These are phyloP conservation scores for Coemansia sp. DNA, from an alignment of 192 early-diverging fungal genomes.

Conservation along the genomic window DNA sequence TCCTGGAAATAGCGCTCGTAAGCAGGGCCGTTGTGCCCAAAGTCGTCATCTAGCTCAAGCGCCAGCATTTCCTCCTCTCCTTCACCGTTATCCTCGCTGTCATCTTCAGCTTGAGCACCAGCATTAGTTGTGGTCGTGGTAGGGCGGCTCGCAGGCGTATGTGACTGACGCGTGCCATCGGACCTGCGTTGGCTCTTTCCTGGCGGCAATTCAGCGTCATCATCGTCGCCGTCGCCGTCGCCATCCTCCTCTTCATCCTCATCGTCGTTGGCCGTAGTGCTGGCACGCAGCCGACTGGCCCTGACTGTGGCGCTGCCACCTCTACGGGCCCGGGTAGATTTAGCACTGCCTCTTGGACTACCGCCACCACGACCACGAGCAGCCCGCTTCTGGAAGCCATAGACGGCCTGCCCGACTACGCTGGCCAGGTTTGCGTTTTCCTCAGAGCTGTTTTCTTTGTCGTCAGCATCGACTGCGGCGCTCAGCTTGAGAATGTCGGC, in stretches of 20 bases:
- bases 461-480: constrained; percentile 42
- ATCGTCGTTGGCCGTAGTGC: constrained; percentile 1
- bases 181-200: constrained; percentile 4
- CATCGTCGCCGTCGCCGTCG: background rate
- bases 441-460: constrained; percentile 57
- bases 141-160: background rate
- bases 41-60: constrained; percentile 21
- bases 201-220: background rate
- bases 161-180: background rate
- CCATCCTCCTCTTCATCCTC: background rate
- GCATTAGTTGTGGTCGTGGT: background rate
- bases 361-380: constrained; percentile 36
- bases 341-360: constrained; percentile 13
- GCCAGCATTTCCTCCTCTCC: constrained; percentile 7
- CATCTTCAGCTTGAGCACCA: constrained; percentile 21
- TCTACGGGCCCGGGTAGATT: constrained; percentile 13
- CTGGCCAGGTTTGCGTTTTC: constrained; percentile 23
- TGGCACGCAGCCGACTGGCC: background rate
- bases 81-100: constrained; percentile 23
- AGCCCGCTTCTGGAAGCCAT: constrained; percentile 45
- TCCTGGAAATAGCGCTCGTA: constrained; percentile 85
- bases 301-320: constrained; percentile 16
- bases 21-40: constrained; percentile 40
- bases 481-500: constrained; percentile 48
- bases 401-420: constrained; percentile 38